Percentiles rank a stretch among this genome's conserved stretches.
Evolutionary conservation across 345 rosid species (phyloP).

Genomic region (Cardamine occulta): DNA sequence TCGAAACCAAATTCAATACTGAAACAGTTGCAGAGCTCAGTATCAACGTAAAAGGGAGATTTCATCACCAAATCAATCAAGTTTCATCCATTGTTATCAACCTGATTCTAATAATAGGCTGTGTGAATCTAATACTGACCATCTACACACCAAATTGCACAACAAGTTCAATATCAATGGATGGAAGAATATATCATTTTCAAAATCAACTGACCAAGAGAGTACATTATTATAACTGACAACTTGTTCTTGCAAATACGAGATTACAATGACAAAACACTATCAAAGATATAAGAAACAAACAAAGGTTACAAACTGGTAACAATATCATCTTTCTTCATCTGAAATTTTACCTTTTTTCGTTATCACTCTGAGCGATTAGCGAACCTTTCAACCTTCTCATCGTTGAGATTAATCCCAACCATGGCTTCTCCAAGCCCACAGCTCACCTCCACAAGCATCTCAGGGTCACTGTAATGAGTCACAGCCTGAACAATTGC

Average conservation of each 20-base stretch:
- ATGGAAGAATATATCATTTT: not conserved
- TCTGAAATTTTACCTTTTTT: conserved; percentile 14
- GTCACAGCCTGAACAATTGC: conserved; percentile 83
- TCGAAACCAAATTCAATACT: not conserved
- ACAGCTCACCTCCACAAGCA: conserved; percentile 75
- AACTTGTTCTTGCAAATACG: conserved; percentile 41
- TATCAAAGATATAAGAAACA: conserved; percentile 28
- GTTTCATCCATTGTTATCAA: conserved; percentile 11
- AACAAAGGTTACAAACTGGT: conserved; percentile 39
- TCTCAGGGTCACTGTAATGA: conserved; percentile 70
- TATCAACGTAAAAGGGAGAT: not conserved
- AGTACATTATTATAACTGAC: conserved; percentile 39
- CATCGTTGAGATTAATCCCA: conserved; percentile 66
- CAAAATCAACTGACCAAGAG: conserved; percentile 25
- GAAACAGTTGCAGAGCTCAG: conserved; percentile 20
- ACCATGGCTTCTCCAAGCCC: conserved; percentile 84
- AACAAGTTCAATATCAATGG: conserved; percentile 26
- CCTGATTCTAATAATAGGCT: not conserved
- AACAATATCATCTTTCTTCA: conserved; percentile 11
- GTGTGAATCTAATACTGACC: not conserved
- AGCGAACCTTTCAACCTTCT: conserved; percentile 77
- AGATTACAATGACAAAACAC: conserved; percentile 31
- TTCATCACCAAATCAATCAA: conserved; percentile 21
- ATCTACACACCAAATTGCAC: not conserved
- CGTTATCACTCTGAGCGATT: conserved; percentile 55